Percentiles rank a stretch among this genome's conserved stretches.
Conservation (phyloP, 1,284 basidiomycete species). For the Schizophyllum amplum region DNA sequence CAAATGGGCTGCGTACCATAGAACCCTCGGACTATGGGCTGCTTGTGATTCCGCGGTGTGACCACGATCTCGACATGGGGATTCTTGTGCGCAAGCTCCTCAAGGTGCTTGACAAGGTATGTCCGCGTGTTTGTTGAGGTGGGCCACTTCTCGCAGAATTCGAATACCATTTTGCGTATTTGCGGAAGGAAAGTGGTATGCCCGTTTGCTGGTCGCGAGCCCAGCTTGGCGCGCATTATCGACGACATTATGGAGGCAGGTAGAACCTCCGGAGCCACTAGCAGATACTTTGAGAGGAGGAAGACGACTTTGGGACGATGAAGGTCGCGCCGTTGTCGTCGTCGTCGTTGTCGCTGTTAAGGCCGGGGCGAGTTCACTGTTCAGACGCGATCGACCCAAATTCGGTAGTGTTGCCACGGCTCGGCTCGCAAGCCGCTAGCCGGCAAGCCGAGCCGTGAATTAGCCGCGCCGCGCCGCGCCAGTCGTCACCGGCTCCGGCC, state of each 20-base stretch:
- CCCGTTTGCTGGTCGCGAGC: slow-evolving; percentile 61
- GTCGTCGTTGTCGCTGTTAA: no score
- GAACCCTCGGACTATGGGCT: slow-evolving; percentile 71
- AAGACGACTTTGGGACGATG: no score
- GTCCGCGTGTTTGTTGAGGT: slow-evolving; percentile 64
- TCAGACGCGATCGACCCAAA: no score
- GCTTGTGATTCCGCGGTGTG: slow-evolving; percentile 60
- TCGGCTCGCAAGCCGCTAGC: no score
- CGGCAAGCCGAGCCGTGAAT: no score
- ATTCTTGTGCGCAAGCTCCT: slow-evolving; percentile 55
- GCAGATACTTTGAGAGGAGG: no score
- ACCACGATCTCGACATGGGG: slow-evolving; percentile 79
- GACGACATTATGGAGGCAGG: slow-evolving; percentile 14
- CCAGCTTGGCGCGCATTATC: slow-evolving; percentile 50
- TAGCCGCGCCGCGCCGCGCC: no score
- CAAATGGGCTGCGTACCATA: slow-evolving; percentile 41
- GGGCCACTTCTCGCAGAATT: slow-evolving; percentile 76
- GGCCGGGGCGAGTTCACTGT: no score
- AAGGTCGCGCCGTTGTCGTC: no score
- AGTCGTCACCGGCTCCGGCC: no score
- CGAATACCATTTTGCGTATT: slow-evolving; percentile 75
- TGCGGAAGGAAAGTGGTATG: slow-evolving; percentile 63
- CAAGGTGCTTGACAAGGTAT: slow-evolving; percentile 57
- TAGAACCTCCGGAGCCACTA: no score
- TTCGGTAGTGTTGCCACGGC: no score